phyloP scores from a whole-genome alignment of 306 rosid species.

The Pterocarpus macrocarpus region DNA sequence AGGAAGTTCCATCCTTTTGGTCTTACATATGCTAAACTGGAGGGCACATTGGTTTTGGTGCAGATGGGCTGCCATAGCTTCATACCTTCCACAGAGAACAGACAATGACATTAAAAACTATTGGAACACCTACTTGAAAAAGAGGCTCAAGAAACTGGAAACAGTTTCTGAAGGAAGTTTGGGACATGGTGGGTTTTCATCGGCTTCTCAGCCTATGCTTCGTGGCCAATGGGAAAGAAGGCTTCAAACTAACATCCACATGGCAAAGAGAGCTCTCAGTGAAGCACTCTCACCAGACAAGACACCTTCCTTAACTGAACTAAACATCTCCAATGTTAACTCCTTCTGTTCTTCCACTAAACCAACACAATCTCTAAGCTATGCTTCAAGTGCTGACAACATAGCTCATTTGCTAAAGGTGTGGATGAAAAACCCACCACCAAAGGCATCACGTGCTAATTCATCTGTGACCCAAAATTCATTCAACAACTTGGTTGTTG shows the following conservation, averaged over 20 bases:
- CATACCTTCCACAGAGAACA: conserved; percentile 97
- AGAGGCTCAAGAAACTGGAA: conserved; percentile 72
- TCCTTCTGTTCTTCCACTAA: no score
- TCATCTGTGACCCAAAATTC: conserved; percentile 43
- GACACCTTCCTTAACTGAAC: conserved; percentile 29
- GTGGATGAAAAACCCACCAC: conserved; percentile 73
- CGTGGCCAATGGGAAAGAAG: conserved; percentile 99
- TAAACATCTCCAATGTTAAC: conserved; percentile 36
- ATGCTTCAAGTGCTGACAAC: conserved; percentile 82
- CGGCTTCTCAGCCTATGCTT: conserved; percentile 55
- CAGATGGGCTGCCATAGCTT: conserved; percentile 99
- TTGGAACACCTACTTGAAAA: conserved; percentile 95
- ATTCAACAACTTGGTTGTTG: conserved; percentile 38
- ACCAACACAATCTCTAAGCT: conserved; percentile 48
- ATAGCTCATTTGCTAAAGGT: conserved; percentile 76
- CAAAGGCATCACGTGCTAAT: conserved; percentile 47
- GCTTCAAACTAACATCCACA: conserved; percentile 85
- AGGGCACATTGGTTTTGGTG: conserved; percentile 41
- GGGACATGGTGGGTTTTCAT: conserved; percentile 45
- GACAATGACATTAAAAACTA: conserved; percentile 95
- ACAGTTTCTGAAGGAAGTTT: conserved; percentile 34
- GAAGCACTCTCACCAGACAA: conserved; percentile 81
- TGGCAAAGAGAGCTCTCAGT: conserved; percentile 82
- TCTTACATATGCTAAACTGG: conserved; percentile 32
- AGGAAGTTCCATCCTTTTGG: background rate